Conservation (phyloP, 257 asterid genomes). For the Cynanchum wilfordii region DNA sequence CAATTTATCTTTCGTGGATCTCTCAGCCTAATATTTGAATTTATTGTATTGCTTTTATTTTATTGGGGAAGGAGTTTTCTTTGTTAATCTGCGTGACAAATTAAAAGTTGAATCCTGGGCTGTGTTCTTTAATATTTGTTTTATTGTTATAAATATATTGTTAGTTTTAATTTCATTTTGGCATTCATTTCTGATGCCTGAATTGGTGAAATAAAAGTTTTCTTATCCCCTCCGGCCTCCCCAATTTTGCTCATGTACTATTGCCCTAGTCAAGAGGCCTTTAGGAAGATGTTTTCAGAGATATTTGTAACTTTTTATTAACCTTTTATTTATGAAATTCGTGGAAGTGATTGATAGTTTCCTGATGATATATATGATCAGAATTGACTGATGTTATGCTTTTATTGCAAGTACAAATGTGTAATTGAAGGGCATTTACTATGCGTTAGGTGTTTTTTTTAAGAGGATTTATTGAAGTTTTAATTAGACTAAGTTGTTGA, state of each 20-base stretch:
- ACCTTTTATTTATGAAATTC: not conserved
- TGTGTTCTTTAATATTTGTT: not conserved
- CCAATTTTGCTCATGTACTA: slow-evolving; percentile 6
- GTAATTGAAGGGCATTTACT: not conserved
- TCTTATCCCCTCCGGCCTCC: not conserved
- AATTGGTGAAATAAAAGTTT: too few species aligned
- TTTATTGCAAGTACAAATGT: not conserved
- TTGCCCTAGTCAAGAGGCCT: slow-evolving; percentile 23
- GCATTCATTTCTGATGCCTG: too few species aligned
- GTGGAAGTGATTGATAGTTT: not conserved
- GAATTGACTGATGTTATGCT: not conserved
- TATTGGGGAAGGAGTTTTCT: not conserved
- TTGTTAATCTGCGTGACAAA: not conserved
- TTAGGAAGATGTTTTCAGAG: not conserved
- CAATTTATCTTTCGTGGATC: not conserved
- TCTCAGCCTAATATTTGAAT: not conserved
- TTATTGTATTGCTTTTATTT: not conserved
- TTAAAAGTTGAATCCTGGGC: not conserved
- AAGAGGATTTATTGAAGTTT: not conserved
- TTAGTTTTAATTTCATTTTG: slow-evolving; percentile 1
- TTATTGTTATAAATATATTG: not conserved
- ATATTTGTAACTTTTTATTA: not conserved
- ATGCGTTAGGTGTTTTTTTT: not conserved
- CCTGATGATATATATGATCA: not conserved
- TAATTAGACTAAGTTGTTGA: not conserved